phyloP scores from a whole-genome alignment of 495 filamentous ascomycete genomes.

The Entonaema liquescens region DNA sequence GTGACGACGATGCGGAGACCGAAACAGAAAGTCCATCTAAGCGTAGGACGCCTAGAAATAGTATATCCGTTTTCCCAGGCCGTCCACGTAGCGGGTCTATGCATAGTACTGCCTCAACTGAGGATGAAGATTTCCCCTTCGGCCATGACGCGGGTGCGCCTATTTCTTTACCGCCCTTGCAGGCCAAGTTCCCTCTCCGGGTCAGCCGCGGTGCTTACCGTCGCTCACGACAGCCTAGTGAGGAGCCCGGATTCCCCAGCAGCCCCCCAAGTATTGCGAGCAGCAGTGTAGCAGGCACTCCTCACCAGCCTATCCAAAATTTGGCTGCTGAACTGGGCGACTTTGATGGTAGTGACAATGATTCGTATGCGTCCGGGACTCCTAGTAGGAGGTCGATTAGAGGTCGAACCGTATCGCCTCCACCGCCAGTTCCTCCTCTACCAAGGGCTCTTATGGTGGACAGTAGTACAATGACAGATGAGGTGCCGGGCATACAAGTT shows the following conservation, averaged over 20 bases:
- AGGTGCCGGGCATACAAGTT: slow-evolving; percentile 59
- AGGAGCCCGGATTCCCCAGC: slow-evolving; percentile 62
- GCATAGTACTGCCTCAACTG: slow-evolving; percentile 89
- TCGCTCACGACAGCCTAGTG: slow-evolving; percentile 71
- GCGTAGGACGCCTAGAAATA: slow-evolving; percentile 53
- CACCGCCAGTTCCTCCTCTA: slow-evolving; percentile 63
- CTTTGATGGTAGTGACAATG: slow-evolving; percentile 72
- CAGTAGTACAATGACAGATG: slow-evolving; percentile 83
- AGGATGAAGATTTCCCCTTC: slow-evolving; percentile 70
- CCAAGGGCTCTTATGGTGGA: slow-evolving; percentile 73
- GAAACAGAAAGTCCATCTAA: slow-evolving; percentile 79
- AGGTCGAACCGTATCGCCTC: slow-evolving; percentile 59
- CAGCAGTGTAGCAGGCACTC: slow-evolving; percentile 55
- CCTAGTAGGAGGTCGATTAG: slow-evolving; percentile 57
- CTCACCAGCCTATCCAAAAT: slow-evolving; percentile 73
- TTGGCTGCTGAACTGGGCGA: slow-evolving; percentile 90
- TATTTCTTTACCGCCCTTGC: slow-evolving; percentile 66
- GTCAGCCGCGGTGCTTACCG: slow-evolving; percentile 69
- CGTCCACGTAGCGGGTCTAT: slow-evolving; percentile 67
- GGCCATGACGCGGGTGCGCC: slow-evolving; percentile 62
- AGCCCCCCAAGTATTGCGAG: slow-evolving; percentile 65
- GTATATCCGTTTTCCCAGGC: slow-evolving; percentile 37
- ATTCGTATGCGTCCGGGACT: slow-evolving; percentile 55
- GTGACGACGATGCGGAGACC: slow-evolving; percentile 76
- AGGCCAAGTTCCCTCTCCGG: slow-evolving; percentile 71